Conservation (phyloP, 2,329 filamentous ascomycete genomes). For the Colletotrichum sp. region DNA sequence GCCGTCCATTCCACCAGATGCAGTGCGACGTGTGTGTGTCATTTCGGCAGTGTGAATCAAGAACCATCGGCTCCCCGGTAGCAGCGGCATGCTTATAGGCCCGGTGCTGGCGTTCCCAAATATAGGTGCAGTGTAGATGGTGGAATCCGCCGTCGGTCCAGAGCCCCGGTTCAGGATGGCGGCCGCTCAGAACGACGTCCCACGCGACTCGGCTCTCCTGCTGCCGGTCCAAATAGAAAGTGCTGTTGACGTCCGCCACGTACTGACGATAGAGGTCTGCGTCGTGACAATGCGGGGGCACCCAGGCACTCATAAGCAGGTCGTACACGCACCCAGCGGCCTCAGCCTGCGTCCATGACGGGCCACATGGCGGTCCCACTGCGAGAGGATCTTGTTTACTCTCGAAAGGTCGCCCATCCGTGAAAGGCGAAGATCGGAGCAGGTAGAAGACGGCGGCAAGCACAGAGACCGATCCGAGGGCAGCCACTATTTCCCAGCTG, state of each 20-base stretch:
- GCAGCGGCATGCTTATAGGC: not conserved
- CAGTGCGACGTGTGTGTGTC: not conserved
- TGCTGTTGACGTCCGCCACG: not conserved
- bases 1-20: not conserved
- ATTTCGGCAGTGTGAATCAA: not conserved
- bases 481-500: not conserved
- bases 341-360: not conserved
- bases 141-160: not conserved
- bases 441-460: not conserved
- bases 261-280: not conserved
- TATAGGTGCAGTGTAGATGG: not conserved
- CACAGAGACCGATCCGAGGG: not conserved
- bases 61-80: not conserved
- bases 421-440: not conserved
- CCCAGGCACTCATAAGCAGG: not conserved
- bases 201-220: not conserved
- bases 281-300: not conserved
- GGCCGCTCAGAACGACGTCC: not conserved
- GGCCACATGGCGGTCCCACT: not conserved
- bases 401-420: not conserved
- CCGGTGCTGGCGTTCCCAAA: not conserved
- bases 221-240: not conserved
- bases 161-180: not conserved
- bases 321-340: not conserved
- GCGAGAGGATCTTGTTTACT: not conserved